Evolutionary conservation across 148 eudicot genomes (phyloP).

Genomic region (Simmondsia chinensis): DNA sequence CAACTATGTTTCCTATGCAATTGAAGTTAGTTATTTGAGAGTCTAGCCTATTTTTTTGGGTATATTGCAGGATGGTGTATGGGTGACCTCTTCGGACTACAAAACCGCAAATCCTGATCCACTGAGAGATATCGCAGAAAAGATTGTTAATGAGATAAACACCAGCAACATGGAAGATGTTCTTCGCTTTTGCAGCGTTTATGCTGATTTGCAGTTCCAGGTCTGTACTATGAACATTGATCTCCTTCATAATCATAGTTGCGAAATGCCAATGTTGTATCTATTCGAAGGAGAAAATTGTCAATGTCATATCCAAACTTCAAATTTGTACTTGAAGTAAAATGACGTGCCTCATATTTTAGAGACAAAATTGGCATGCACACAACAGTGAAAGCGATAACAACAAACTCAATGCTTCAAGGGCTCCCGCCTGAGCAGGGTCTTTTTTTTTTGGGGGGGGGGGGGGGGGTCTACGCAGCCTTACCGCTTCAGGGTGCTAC

Average conservation of each 20-base stretch:
- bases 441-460: no score
- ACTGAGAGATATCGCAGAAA: conserved; percentile 72
- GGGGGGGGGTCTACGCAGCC: no score
- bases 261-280: no score
- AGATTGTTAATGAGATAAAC: conserved; percentile 62
- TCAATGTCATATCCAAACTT: no score
- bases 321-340: no score
- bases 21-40: background rate
- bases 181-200: conserved; percentile 72
- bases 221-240: conserved; percentile 15
- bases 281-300: no score
- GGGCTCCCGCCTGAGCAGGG: no score
- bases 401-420: no score
- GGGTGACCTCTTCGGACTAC: conserved; percentile 71
- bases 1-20: background rate
- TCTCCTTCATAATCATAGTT: background rate
- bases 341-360: no score
- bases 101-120: conserved; percentile 82
- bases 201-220: conserved; percentile 70
- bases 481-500: no score
- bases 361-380: no score
- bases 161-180: conserved; percentile 74
- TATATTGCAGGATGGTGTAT: conserved; percentile 65
- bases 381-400: no score
- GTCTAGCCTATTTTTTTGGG: background rate